Base-by-base conservation (phyloP, 2,329 filamentous ascomycete species). In the Raffaelea ambrosiae region DNA sequence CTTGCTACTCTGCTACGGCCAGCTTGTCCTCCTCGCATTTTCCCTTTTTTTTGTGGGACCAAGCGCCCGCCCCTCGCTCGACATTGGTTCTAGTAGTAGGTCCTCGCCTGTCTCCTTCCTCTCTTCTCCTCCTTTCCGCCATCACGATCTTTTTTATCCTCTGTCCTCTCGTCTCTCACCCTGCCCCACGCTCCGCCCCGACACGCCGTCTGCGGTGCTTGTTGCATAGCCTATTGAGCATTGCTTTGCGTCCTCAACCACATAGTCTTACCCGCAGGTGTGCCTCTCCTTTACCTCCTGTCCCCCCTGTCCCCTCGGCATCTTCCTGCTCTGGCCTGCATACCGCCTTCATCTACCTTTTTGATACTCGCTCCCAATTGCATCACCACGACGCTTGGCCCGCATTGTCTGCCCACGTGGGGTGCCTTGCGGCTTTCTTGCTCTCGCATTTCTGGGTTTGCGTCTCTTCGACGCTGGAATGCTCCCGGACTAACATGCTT, bases 211-310 rank as follows among this genome's bases (percentile, higher is more conserved):
- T 16, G 35, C 35, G 16, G 35, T 47, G 47, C 31, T 36, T 33
- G 20, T 5, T 47, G 5, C 31, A 26, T 38, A 47, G 36, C 46
- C 41, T 21, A 40, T 10, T 23, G 46, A 48, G 48, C 35, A 46
- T 48, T 33, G 38, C 26, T 29, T 13, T 29, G 26, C 13, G 13
- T 29, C 13, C 7, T 29, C 26, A 13, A 13, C 26, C 13, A 7
- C 26, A 46, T 44, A 39, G 44, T 23, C 16, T 18, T 19, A 22
- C 20, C 46, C 13, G n/a, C 40, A 14, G 39, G 26, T 29, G 26
- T 13, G 26, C 13, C 26, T 13, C 7, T 29, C 13, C n/a, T n/a
- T n/a, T n/a, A n/a, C 26, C 26, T 29, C 26, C 26, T 13, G 26
- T 29, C 26, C 7, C 13, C 26, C 26, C 7, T 29, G 26, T 29